Conservation (phyloP, 225 moss, liverwort and hornwort species). For the Pseudoscleropodium purum region DNA sequence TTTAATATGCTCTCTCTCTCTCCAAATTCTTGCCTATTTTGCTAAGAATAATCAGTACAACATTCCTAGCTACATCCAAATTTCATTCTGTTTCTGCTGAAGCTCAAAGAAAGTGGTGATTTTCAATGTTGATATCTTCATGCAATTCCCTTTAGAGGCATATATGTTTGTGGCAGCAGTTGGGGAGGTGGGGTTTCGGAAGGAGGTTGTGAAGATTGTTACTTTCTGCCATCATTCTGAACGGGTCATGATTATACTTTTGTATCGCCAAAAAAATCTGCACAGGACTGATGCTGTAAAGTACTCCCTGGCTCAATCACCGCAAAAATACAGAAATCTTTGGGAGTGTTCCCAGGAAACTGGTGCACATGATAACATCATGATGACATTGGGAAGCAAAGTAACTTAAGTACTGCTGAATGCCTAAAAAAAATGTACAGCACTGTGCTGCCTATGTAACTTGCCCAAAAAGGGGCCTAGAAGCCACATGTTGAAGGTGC, state of each 20-base stretch:
- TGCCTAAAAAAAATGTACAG: not conserved
- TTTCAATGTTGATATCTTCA: not conserved
- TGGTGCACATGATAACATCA: not conserved
- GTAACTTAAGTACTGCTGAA: not conserved
- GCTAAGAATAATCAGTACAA: not conserved
- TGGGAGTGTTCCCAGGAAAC: not conserved
- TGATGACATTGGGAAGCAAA: not conserved
- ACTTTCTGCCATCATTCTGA: too few relatives aligned
- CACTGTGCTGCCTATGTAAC: not conserved
- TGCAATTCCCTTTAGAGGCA: not conserved
- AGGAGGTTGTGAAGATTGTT: too few relatives aligned
- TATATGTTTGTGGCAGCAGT: too few relatives aligned
- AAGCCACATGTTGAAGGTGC: not conserved
- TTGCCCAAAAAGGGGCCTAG: not conserved
- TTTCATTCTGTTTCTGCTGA: not conserved
- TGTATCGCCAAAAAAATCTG: rapidly evolving
- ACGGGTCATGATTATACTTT: not conserved
- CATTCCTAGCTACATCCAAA: too few relatives aligned
- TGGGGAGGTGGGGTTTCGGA: too few relatives aligned
- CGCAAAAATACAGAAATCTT: not conserved
- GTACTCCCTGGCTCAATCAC: not conserved
- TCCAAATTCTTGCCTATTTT: not conserved
- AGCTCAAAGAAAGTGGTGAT: not conserved
- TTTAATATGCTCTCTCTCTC: not conserved
- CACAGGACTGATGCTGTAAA: not conserved